Percentiles rank a stretch among this genome's conserved stretches.
These are phyloP conservation scores for Albizia julibrissin DNA, from an alignment of 306 rosid species.

Conservation along the genomic window DNA sequence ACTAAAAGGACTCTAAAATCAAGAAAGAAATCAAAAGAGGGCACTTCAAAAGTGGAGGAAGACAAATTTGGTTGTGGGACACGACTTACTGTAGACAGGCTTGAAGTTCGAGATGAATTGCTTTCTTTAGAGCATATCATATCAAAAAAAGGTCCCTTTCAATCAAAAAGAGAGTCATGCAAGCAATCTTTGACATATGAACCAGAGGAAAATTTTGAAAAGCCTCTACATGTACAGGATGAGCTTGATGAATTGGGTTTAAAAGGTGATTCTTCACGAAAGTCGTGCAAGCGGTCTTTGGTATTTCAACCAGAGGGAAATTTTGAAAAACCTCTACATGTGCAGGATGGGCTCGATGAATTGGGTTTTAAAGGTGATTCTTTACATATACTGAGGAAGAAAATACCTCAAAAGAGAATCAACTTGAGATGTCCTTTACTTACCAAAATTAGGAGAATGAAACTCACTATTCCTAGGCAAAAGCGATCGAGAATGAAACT, in stretches of 20 bases:
- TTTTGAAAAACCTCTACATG: not conserved
- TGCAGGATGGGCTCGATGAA: not conserved
- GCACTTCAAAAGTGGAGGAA: not conserved
- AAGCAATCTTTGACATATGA: not conserved
- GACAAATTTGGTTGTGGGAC: not conserved
- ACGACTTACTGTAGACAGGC: no score
- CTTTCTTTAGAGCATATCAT: not conserved
- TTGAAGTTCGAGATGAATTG: not conserved
- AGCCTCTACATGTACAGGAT: not conserved
- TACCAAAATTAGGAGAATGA: not conserved
- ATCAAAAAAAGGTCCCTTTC: not conserved
- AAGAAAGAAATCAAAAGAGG: not conserved
- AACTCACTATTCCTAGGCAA: conserved; percentile 3
- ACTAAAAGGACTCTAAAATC: not conserved
- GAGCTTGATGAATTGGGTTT: not conserved
- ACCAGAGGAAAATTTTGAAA: not conserved
- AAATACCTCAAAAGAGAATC: not conserved
- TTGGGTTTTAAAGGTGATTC: not conserved
- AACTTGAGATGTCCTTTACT: not conserved
- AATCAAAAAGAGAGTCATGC: not conserved
- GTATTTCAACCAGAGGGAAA: not conserved
- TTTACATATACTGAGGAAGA: not conserved
- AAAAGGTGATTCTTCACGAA: no score
- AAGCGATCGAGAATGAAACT: not conserved
- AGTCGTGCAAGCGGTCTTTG: not conserved